Evolutionary conservation across 257 asterid genomes (phyloP), one percentile per base, ranked within the genome.

Genomic region (Nicotiana undulata): DNA sequence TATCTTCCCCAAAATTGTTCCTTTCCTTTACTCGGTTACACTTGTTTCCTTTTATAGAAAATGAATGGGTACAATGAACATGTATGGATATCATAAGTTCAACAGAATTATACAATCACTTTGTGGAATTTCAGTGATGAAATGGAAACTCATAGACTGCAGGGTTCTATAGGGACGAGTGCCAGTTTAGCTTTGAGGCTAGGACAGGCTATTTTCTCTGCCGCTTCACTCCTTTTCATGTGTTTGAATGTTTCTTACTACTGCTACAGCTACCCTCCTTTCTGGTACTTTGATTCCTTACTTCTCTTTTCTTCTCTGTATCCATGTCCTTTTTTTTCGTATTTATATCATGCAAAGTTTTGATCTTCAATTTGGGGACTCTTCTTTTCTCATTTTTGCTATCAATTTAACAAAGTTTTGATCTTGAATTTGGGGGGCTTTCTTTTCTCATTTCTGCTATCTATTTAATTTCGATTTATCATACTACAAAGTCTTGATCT

Each of bases 211-310:
- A 40, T 83, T 77, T 88, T 82, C 85, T 86, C 97, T 77, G 86
- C 92, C 5, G 87, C 90, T 17, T 90, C 98, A 28, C 90, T 93
- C 40, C 85, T 86, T 82, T 89, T 88, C 92, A 90, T 91, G 95
- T 91, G 95, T 9, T 80, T 86, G 31, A 90, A 89, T 77, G 92
- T 83, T 37, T 92, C 91, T 53, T 89, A 90, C 91, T 90, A 89
- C 85, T 88, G 85, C 91, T 91, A 90, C 87, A 88, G 86, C 91
- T 90, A 88, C 70, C 88, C 98, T 22, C 86, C 95, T 80, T 93
- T 93, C 70, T 89, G 98, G 98, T 93, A 90, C 77, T 40, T 70
- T 1, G 3, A 9, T 17, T 32, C 6, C 37, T 32, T 9, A 4
- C 7, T 37, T 34, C 0, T 0, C 63, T 7, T n/a, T n/a, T 70